Conservation (phyloP, 495 filamentous ascomycete genomes). For the Chaetomium cochliodes region DNA sequence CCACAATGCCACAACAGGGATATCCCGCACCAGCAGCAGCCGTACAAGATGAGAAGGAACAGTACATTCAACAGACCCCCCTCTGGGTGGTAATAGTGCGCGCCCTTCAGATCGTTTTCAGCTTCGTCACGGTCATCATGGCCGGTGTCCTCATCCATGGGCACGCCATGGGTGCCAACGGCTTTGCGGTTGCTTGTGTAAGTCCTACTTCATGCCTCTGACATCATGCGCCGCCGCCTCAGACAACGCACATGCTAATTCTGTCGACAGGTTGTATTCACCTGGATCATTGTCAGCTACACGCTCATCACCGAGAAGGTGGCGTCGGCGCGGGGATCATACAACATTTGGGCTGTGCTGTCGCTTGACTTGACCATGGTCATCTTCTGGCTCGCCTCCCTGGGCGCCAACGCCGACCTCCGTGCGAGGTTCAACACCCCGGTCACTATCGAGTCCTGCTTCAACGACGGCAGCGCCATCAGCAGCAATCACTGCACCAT, state of each 20-base stretch:
- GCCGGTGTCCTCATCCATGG: conserved; percentile 48
- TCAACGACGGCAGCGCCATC: conserved; percentile 40
- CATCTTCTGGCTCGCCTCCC: conserved; percentile 49
- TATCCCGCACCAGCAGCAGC: conserved; percentile 9
- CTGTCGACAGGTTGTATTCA: conserved; percentile 43
- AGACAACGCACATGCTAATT: background rate
- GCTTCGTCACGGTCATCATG: conserved; percentile 40
- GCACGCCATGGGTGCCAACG: conserved; percentile 35
- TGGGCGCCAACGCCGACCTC: conserved; percentile 44
- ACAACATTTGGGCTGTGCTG: conserved; percentile 51
- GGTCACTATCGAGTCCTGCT: conserved; percentile 38
- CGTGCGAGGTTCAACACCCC: conserved; percentile 38
- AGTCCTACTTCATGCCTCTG: conserved; percentile 18
- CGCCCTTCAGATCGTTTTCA: conserved; percentile 42
- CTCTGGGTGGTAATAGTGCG: conserved; percentile 42
- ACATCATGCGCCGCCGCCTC: background rate
- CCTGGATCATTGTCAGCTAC: conserved; percentile 45
- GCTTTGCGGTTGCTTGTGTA: conserved; percentile 43
- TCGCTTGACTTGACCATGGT: conserved; percentile 46
- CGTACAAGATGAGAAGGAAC: background rate
- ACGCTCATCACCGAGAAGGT: conserved; percentile 44
- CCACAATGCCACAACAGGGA: background rate
- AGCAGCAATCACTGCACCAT: conserved; percentile 40
- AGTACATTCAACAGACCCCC: conserved; percentile 36
- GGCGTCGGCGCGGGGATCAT: conserved; percentile 33